phyloP scores from a whole-genome alignment of 805 yeast genomes.

The Suhomyces prunicola region DNA sequence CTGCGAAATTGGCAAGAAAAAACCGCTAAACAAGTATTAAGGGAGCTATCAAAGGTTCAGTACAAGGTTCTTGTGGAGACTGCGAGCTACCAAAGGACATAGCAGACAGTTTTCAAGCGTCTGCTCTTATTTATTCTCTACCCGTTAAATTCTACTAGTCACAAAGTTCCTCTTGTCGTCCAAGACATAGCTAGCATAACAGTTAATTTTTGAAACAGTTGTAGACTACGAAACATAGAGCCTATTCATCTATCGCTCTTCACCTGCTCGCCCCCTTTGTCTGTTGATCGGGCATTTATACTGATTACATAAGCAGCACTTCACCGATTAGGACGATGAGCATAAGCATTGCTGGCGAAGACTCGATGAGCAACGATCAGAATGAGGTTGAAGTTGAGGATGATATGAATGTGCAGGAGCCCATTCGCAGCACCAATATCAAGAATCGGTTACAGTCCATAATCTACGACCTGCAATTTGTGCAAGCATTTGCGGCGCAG shows the following conservation, averaged over 20 bases:
- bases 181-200: background rate
- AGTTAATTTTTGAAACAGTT: background rate
- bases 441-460: constrained; percentile 73
- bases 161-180: background rate
- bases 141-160: background rate
- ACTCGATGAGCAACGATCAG: background rate
- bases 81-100: background rate
- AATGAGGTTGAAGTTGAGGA: background rate
- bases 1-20: constrained; percentile 4
- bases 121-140: background rate
- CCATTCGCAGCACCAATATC: constrained; percentile 49
- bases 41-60: too few relatives aligned
- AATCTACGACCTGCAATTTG: constrained; percentile 54
- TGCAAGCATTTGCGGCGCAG: constrained; percentile 25
- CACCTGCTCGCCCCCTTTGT: too few relatives aligned
- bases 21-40: background rate
- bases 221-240: background rate
- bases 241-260: too few relatives aligned
- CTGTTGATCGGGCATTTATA: too few relatives aligned
- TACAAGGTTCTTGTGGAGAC: too few relatives aligned
- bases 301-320: background rate
- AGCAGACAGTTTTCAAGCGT: background rate
- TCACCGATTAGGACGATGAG: background rate
- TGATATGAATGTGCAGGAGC: constrained; percentile 37
- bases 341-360: background rate